Base-by-base conservation (phyloP, 2,329 filamentous ascomycete genomes). In the Daldinia sp. region DNA sequence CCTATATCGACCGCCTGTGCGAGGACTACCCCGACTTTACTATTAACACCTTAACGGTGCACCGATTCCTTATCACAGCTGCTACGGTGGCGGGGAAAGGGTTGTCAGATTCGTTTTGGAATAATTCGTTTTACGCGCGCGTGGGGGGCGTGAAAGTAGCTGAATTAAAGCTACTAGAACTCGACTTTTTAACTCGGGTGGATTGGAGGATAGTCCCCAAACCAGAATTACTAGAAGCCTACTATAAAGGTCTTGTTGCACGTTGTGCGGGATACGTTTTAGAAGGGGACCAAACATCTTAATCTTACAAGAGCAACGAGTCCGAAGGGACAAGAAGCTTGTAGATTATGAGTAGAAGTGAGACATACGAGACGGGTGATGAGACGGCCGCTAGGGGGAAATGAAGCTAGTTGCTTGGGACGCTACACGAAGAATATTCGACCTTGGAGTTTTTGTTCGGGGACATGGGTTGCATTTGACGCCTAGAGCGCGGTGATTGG, bases 151-250 rank as follows among this genome's bases (percentile, higher is more conserved):
- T 99, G 56, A 94, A 93, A 72, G 86, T 98, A 41, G 90, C 92
- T 55, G 96, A 99, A 80, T 83, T 99, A 71, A 97, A 96, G 65
- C 84, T 98, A 63, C 84, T 99, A 9, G 96, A 99, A 79, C 86
- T 99, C 33, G 96, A 99, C 76, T 97, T 99, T 73, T 83, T 99
- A 35, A 93, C 94, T 77, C 87, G 93, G 60, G 92, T 99, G 30
- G 93, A 98, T 76, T 99, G 96, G 95, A 93, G 92, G 76, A 99
- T 99, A 73, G 94, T 99, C 2, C 96, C 96, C 4, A 94, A 97
- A 76, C 94, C 96, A 1, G 96, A 98, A 78, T 92, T 97, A 1
- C 84, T 99, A 48, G 93, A 94, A 28, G 94, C 97, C 63, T 99
- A 99, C 78, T 99, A 98, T 79, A 88, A 89, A 68, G 95, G 93